phyloP scores from a whole-genome alignment of 2,329 filamentous ascomycete species.

The Exophiala oligosperma region DNA sequence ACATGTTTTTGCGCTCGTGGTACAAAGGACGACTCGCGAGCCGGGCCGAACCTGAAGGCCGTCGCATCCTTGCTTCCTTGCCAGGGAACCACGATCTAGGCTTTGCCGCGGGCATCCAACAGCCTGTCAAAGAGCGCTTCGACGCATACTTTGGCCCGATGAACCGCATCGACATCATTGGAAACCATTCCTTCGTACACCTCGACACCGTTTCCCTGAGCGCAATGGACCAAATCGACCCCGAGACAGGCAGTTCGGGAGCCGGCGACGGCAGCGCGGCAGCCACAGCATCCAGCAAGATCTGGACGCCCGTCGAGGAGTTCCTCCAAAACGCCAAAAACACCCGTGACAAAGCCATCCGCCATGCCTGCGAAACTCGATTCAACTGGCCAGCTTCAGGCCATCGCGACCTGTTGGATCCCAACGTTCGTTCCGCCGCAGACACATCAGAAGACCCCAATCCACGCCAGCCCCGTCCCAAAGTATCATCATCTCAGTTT shows the following conservation, averaged over 20 bases:
- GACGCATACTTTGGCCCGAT: slow-evolving; percentile 83
- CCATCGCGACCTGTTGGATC: slow-evolving; percentile 1
- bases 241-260: slow-evolving; percentile 47
- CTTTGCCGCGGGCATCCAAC: slow-evolving; percentile 81
- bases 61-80: slow-evolving; percentile 78
- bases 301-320: slow-evolving; percentile 74
- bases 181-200: slow-evolving; percentile 93
- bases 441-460: neutral
- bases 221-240: slow-evolving; percentile 62
- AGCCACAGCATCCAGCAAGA: slow-evolving; percentile 52
- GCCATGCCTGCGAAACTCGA: slow-evolving; percentile 16
- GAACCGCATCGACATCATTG: slow-evolving; percentile 88
- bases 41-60: slow-evolving; percentile 59
- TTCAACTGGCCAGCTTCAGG: slow-evolving; percentile 13
- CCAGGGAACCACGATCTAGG: slow-evolving; percentile 96
- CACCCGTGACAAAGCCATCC: slow-evolving; percentile 63
- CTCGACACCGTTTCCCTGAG: slow-evolving; percentile 87
- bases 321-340: slow-evolving; percentile 70
- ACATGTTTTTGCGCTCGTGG: slow-evolving; percentile 77
- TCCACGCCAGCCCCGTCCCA: neutral
- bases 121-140: slow-evolving; percentile 79
- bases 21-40: slow-evolving; percentile 52
- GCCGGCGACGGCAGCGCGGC: slow-evolving; percentile 38
- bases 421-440: slow-evolving; percentile 7
- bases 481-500: slow-evolving; percentile 44